Conservation (phyloP, 176 grass and related monocot genomes). For the Carex pumila region DNA sequence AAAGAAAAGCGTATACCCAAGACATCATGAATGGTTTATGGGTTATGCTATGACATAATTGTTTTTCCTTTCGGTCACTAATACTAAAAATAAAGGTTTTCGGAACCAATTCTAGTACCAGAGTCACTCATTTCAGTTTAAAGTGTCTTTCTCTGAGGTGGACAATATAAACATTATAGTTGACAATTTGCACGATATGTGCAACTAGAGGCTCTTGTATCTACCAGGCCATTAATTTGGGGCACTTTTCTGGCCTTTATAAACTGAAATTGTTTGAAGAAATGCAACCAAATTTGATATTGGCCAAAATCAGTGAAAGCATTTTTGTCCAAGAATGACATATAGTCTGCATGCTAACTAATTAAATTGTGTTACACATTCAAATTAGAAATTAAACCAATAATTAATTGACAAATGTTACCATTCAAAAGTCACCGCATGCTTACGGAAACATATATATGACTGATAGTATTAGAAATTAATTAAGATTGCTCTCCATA, state of each 20-base stretch:
- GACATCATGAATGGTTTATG: conserved; percentile 1
- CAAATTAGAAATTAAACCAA: background rate
- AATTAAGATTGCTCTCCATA: too few species aligned
- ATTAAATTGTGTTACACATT: background rate
- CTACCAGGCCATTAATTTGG: background rate
- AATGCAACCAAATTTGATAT: background rate
- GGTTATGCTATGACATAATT: background rate
- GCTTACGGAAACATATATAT: background rate
- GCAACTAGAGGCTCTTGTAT: background rate
- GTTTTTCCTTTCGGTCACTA: background rate
- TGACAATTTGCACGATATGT: background rate
- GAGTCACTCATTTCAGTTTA: background rate
- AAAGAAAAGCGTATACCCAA: conserved; percentile 9
- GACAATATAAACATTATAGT: background rate
- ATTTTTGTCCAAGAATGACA: background rate
- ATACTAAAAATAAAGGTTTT: background rate
- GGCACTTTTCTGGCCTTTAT: background rate
- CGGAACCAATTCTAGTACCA: background rate
- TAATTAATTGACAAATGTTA: background rate
- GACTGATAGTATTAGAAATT: background rate
- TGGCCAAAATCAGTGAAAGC: background rate
- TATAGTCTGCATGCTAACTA: background rate
- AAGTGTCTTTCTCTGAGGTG: background rate
- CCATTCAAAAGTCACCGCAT: background rate
- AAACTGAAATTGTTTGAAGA: background rate